Base-by-base conservation (phyloP, 352 stramenopile species). In the Phytophthora megakarya region DNA sequence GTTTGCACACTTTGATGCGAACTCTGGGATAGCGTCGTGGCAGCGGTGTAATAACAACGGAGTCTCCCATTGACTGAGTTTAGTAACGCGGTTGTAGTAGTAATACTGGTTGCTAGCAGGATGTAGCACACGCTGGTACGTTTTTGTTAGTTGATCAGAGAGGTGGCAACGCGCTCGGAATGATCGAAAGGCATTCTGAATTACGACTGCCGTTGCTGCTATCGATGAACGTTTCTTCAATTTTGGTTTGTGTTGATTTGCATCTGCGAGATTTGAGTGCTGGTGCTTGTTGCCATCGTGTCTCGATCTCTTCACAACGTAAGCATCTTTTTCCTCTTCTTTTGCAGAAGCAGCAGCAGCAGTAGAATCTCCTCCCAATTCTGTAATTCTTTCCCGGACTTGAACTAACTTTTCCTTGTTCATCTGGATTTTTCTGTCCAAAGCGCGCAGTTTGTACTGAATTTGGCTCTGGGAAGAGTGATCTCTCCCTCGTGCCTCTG, bases 81-180 rank as follows among this genome's bases (percentile, higher is more conserved):
- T 47, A 1, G 73, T 80, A 15, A 63, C 59, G 21, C 49, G 26
- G 63, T 83, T 83, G 68, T 78, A 86, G 72, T 81, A 86, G 38
- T 80, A 83, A 38, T 76, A 81, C 11, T 63, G 56, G 42, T 78
- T 73, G 45, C 51, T 72, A 6, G 57, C 62, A 18, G 68, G 50
- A 28, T 81, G 59, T 30, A 73, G 59, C 6, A 78, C 63, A 5
- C 72, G 65, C 9, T 78, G 56, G 38, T 75, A 79, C 1, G 64
- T 66, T 43, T 64, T 58, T 0, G 50, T 33, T n/a, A 82, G 49
- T 25, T 79, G 58, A 38, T 63, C 28, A 8, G 40, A 39, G 42
- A 82, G 70, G 12, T 61, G 16, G 3, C 55, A 21, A 1, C 67
- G 67, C 6, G 76, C 73, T 28, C 44, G 60, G 37, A 73, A 59